Evolutionary conservation across 2,329 filamentous ascomycete species (phyloP).

Genomic region (Fragosphaeria purpurea): DNA sequence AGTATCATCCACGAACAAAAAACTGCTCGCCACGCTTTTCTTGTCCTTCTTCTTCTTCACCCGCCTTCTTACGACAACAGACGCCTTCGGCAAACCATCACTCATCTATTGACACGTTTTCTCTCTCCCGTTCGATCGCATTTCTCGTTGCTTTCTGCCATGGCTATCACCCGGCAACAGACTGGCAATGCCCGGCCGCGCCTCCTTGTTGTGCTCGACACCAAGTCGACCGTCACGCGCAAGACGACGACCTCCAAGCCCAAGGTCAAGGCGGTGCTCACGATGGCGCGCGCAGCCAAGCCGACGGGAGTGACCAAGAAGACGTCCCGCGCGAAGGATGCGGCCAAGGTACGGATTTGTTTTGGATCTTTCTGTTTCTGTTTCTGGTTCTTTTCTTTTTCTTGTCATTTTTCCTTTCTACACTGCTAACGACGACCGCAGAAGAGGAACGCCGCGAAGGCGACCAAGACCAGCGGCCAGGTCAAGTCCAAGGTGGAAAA

Average conservation of each 20-base stretch:
- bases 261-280: slow-evolving; percentile 16
- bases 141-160: no score
- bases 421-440: not conserved
- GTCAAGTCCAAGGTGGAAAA: slow-evolving; percentile 16
- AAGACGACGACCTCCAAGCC: slow-evolving; percentile 18
- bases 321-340: slow-evolving; percentile 25
- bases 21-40: no score
- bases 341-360: slow-evolving; percentile 1
- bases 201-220: slow-evolving; percentile 39
- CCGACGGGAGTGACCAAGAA: slow-evolving; percentile 26
- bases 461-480: slow-evolving; percentile 16
- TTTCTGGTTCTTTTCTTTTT: not conserved
- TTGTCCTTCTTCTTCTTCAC: no score
- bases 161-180: not conserved
- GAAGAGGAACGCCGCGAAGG: slow-evolving; percentile 21
- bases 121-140: no score
- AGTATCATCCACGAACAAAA: no score
- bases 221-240: slow-evolving; percentile 34
- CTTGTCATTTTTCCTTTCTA: not conserved
- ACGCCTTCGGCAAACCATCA: no score
- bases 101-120: no score
- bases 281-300: slow-evolving; percentile 19
- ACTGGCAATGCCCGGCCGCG: slow-evolving; percentile 45
- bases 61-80: no score
- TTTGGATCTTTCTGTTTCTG: no score